Percentiles rank a stretch among this genome's conserved stretches.
phyloP scores from a whole-genome alignment of 2,329 filamentous ascomycete genomes.

The Calonectria multiphialidica region DNA sequence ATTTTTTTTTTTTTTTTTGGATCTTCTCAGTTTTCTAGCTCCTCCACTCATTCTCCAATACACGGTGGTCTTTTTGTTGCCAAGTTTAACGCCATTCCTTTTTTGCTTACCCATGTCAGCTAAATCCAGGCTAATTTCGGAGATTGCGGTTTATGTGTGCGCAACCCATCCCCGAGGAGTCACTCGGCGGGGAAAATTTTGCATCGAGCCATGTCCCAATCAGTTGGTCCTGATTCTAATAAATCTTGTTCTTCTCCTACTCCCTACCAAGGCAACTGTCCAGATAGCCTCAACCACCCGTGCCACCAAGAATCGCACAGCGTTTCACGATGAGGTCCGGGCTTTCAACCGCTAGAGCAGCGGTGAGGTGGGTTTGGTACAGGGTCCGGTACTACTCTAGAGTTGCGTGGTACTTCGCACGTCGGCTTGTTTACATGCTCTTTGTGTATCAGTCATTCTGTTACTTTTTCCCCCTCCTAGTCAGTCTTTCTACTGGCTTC shows the following conservation, averaged over 20 bases:
- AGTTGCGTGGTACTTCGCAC: neutral
- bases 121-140: neutral
- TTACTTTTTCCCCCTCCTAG: neutral
- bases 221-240: neutral
- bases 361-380: neutral
- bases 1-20: too few species aligned
- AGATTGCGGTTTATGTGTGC: neutral
- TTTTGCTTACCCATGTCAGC: neutral
- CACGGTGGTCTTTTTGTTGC: neutral
- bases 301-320: neutral
- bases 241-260: neutral
- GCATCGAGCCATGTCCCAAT: neutral
- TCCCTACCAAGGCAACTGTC: neutral
- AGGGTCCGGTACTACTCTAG: neutral
- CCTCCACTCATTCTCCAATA: neutral
- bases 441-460: neutral
- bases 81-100: neutral
- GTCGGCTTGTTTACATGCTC: neutral
- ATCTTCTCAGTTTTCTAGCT: too few species aligned
- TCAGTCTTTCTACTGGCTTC: neutral
- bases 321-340: neutral
- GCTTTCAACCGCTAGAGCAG: neutral
- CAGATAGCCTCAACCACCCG: neutral
- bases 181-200: neutral
- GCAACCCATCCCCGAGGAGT: neutral